Evolutionary conservation across 306 rosid species (phyloP).

Genomic region (peach (Prunus persica)): Prunus_persica_NCBIv2 NC_034014.1:18270001-18270500

Average conservation of each 20-base stretch:
- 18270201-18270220: background rate
- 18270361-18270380: too few relatives aligned
- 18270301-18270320: too few relatives aligned
- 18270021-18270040: constrained; percentile 31
- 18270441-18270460: too few relatives aligned
- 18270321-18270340: too few relatives aligned
- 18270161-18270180: background rate
- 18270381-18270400: too few relatives aligned
- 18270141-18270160: background rate
- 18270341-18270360: too few relatives aligned
- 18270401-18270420: too few relatives aligned
- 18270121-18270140: constrained; percentile 16
- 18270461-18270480: too few relatives aligned
- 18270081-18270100: constrained; percentile 54
- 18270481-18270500: too few relatives aligned
- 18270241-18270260: background rate
- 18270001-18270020: constrained; percentile 34
- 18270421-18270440: too few relatives aligned
- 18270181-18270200: background rate
- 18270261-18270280: background rate
- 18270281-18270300: too few relatives aligned
- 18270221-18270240: background rate
- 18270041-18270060: constrained; percentile 53
- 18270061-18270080: constrained; percentile 48
- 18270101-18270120: constrained; percentile 60